phyloP scores from a whole-genome alignment of 73 alveolate species.

The Breviolum minutum region DNA sequence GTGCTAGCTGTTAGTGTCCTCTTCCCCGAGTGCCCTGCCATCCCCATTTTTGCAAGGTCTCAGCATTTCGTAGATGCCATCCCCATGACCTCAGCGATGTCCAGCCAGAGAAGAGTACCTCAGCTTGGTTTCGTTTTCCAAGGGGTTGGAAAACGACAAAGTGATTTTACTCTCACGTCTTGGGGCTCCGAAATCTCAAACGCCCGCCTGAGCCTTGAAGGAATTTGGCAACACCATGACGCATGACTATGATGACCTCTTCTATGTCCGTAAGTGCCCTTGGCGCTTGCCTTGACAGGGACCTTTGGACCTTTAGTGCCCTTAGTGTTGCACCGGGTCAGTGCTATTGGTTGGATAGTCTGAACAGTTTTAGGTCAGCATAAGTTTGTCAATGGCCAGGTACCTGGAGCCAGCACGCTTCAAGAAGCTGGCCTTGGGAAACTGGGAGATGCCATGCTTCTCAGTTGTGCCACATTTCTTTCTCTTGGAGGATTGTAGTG shows the following conservation, averaged over 20 bases:
- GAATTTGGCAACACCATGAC: background rate
- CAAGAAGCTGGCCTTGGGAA: constrained; percentile 85
- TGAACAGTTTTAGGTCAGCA: too few relatives aligned
- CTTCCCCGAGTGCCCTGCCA: background rate
- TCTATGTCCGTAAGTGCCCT: constrained; percentile 72
- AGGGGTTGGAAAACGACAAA: background rate
- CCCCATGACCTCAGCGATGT: constrained; percentile 24
- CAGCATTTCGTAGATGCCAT: constrained; percentile 48
- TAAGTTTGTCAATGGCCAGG: background rate
- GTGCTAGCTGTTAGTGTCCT: background rate
- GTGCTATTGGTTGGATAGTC: too few relatives aligned
- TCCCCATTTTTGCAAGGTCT: constrained; percentile 18
- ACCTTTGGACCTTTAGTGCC: background rate
- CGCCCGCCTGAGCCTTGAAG: background rate
- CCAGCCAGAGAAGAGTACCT: background rate
- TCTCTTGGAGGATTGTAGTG: background rate
- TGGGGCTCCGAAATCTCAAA: too few relatives aligned
- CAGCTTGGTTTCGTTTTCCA: background rate
- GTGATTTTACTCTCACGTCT: background rate
- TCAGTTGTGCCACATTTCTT: background rate
- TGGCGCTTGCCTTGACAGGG: background rate
- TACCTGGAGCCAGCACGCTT: constrained; percentile 63
- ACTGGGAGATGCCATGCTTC: constrained; percentile 62
- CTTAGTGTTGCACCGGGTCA: background rate
- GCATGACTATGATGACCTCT: constrained; percentile 76